Evolutionary conservation across 164 flowering plant species (phyloP).

Genomic region (Sextonia rubra): DNA sequence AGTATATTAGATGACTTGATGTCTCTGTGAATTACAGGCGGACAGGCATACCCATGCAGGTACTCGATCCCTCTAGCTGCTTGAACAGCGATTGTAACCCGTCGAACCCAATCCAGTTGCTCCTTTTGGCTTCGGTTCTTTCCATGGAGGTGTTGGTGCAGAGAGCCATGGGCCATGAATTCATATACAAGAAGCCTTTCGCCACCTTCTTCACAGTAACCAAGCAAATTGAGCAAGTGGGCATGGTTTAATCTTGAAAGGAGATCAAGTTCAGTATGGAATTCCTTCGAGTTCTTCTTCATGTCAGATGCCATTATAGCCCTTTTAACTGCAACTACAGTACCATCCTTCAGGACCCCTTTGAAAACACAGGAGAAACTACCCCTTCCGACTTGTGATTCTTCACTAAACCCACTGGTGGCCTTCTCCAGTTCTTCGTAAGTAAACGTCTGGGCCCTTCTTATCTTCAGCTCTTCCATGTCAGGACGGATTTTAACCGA

Average conservation of each 20-base stretch:
- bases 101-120: constrained; percentile 76
- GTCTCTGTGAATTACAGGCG: constrained; percentile 93
- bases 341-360: constrained; percentile 76
- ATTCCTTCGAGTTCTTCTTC: constrained; percentile 83
- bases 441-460: constrained; percentile 67
- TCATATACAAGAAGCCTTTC: constrained; percentile 95
- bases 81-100: constrained; percentile 93
- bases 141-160: constrained; percentile 90
- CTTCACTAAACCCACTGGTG: constrained; percentile 80
- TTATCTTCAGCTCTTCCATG: constrained; percentile 68
- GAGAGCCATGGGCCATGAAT: constrained; percentile 95
- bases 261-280: constrained; percentile 80
- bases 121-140: constrained; percentile 55
- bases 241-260: constrained; percentile 90
- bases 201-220: constrained; percentile 94
- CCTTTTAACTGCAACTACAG: constrained; percentile 82
- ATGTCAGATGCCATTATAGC: constrained; percentile 65
- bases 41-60: constrained; percentile 94
- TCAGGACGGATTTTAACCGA: constrained; percentile 55
- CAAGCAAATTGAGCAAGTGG: constrained; percentile 83
- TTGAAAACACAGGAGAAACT: constrained; percentile 89
- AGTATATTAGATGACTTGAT: constrained; percentile 93
- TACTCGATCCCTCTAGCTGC: constrained; percentile 97
- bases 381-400: constrained; percentile 81
- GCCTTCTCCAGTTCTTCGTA: constrained; percentile 86